These are phyloP conservation scores for Neonothopanus nambi DNA, from an alignment of 1,284 basidiomycete genomes.

Conservation along the genomic window DNA sequence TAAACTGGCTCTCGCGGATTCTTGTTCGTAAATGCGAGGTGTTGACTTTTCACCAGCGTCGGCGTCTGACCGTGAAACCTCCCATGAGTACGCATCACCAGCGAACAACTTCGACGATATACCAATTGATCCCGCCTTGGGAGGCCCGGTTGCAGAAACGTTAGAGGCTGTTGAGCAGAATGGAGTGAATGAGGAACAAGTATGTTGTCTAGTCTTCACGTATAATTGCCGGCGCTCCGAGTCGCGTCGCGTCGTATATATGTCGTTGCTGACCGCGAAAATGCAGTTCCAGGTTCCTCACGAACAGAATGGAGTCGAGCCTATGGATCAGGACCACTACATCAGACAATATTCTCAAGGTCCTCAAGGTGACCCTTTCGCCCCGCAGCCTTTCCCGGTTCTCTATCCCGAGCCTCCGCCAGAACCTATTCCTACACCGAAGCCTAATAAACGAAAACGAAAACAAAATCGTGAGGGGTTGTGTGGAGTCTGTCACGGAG, in stretches of 20 bases:
- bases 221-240: slow-evolving; percentile 34
- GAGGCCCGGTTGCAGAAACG: slow-evolving; percentile 40
- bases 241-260: slow-evolving; percentile 49
- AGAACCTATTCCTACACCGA: slow-evolving; percentile 31
- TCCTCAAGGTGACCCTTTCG: slow-evolving; percentile 80
- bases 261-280: neutral
- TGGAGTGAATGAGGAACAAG: slow-evolving; percentile 24
- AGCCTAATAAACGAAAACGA: slow-evolving; percentile 53
- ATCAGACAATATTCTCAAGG: slow-evolving; percentile 60
- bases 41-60: no score
- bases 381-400: slow-evolving; percentile 53
- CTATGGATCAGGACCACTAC: slow-evolving; percentile 24
- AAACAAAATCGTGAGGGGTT: slow-evolving; percentile 53
- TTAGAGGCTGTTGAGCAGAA: slow-evolving; percentile 14
- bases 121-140: slow-evolving; percentile 57
- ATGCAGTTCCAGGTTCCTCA: slow-evolving; percentile 9
- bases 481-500: slow-evolving; percentile 70
- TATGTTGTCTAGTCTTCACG: slow-evolving; percentile 26
- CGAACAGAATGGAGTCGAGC: slow-evolving; percentile 7
- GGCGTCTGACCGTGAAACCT: slow-evolving; percentile 43
- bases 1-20: no score
- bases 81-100: slow-evolving; percentile 57
- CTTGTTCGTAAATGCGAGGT: no score
- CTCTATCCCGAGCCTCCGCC: slow-evolving; percentile 45
- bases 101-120: slow-evolving; percentile 58